phyloP scores from a whole-genome alignment of 2,329 filamentous ascomycete species.

The Phialophora tarda region DNA sequence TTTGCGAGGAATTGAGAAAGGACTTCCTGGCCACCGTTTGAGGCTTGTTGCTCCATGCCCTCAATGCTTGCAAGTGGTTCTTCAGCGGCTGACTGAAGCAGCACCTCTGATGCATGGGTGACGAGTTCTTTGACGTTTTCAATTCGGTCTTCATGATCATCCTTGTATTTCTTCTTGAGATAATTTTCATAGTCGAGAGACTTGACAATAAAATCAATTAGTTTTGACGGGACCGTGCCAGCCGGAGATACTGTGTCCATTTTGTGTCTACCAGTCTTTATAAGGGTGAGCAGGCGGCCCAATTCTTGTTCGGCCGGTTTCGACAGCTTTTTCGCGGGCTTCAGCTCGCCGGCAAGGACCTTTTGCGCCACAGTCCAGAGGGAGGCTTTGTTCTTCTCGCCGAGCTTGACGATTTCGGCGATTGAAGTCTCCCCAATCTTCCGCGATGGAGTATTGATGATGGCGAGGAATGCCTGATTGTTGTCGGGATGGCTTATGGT shows the following conservation, averaged over 20 bases:
- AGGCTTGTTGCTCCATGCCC: constrained; percentile 66
- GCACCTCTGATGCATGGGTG: constrained; percentile 75
- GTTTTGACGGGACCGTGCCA: constrained; percentile 48
- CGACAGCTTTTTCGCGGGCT: constrained; percentile 60
- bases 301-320: constrained; percentile 63
- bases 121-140: constrained; percentile 90
- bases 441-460: constrained; percentile 83
- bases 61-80: constrained; percentile 70
- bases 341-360: constrained; percentile 58
- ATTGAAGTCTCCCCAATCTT: constrained; percentile 81
- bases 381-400: constrained; percentile 69
- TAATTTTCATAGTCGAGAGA: constrained; percentile 76
- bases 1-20: constrained; percentile 87
- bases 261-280: constrained; percentile 63
- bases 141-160: constrained; percentile 80
- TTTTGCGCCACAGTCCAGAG: constrained; percentile 77
- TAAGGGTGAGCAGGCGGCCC: constrained; percentile 63
- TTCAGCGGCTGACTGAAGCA: constrained; percentile 54
- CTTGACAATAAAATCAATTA: constrained; percentile 64
- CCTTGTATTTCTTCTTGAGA: constrained; percentile 70
- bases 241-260: constrained; percentile 46
- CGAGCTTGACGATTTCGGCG: constrained; percentile 75
- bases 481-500: constrained; percentile 84
- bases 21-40: constrained; percentile 62
- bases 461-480: constrained; percentile 80